These are phyloP conservation scores for Ulvella scutata DNA, from an alignment of 139 green algal species.

Conservation along the genomic window DNA sequence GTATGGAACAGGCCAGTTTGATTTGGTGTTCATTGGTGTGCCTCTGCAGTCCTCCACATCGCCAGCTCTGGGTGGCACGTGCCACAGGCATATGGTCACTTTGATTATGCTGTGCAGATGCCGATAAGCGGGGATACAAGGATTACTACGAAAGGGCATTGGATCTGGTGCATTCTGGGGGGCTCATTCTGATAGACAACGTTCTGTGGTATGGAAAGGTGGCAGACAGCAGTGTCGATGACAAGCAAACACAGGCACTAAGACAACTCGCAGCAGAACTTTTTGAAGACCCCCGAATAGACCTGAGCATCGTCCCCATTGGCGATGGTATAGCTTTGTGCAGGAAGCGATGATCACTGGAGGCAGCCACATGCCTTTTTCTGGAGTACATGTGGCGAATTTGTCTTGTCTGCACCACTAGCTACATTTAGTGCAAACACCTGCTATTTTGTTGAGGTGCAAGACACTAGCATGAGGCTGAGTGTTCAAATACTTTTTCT, in stretches of 20 bases:
- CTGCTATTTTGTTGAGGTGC: too few relatives aligned
- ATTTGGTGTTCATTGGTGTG: conserved; percentile 75
- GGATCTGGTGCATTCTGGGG: conserved; percentile 62
- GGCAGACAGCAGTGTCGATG: conserved; percentile 24
- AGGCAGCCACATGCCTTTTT: too few relatives aligned
- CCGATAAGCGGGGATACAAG: conserved; percentile 72
- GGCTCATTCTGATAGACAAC: conserved; percentile 87
- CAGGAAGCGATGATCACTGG: conserved; percentile 33
- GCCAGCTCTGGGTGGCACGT: neutral
- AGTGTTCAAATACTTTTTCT: too few relatives aligned
- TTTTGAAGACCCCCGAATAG: conserved; percentile 45
- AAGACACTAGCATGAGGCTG: too few relatives aligned
- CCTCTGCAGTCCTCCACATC: neutral
- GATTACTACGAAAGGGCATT: conserved; percentile 76
- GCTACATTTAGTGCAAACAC: too few relatives aligned
- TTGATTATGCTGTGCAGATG: conserved; percentile 37
- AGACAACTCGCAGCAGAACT: conserved; percentile 58
- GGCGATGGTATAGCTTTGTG: conserved; percentile 79
- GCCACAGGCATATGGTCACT: neutral
- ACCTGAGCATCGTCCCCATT: conserved; percentile 53
- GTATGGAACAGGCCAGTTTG: conserved; percentile 31
- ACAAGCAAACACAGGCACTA: conserved; percentile 48
- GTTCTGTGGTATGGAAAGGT: conserved; percentile 70
- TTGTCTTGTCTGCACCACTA: too few relatives aligned
- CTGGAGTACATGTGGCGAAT: too few relatives aligned